A percentile compares a stretch with the other conserved stretches of the same genome.
These are phyloP conservation scores for Botrytis byssoidea DNA, from an alignment of 2,329 filamentous ascomycete species.

Conservation along the genomic window DNA sequence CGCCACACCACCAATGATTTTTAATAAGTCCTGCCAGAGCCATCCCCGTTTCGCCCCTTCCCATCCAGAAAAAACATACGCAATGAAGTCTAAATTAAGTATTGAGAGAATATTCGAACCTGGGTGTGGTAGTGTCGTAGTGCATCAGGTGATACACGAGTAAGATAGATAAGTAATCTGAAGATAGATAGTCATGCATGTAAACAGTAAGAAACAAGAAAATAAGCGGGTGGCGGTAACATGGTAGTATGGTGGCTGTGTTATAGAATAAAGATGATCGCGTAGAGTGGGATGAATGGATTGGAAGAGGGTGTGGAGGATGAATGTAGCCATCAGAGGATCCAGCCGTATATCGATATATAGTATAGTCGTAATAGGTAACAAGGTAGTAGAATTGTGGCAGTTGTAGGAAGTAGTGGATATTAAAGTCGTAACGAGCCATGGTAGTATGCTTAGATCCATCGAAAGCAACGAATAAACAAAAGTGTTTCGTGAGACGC, in stretches of 20 bases:
- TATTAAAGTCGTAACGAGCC: constrained; percentile 1
- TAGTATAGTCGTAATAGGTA: neutral
- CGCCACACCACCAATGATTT: constrained; percentile 16
- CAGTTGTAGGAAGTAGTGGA: neutral
- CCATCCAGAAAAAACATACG: constrained; percentile 3
- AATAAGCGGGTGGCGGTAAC: constrained; percentile 14
- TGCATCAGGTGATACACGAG: constrained; percentile 13
- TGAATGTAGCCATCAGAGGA: constrained; percentile 2
- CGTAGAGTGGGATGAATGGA: constrained; percentile 6
- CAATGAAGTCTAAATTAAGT: constrained; percentile 12
- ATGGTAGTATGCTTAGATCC: neutral
- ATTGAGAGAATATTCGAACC: neutral
- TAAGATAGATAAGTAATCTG: constrained; percentile 5
- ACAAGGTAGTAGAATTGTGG: neutral
- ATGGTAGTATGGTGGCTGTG: constrained; percentile 8
- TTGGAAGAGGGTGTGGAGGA: constrained; percentile 15
- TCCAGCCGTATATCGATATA: neutral
- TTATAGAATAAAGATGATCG: neutral
- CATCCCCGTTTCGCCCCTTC: constrained; percentile 8
- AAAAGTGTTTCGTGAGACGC: constrained; percentile 17
- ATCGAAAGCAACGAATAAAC: neutral
- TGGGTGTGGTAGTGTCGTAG: constrained; percentile 8
- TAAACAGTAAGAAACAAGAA: constrained; percentile 16
- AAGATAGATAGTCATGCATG: constrained; percentile 16
- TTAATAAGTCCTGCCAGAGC: constrained; percentile 8